Percentiles rank a stretch among this genome's conserved stretches.
Evolutionary conservation across 495 filamentous ascomycete genomes (phyloP).

Genomic region (Astrothelium subdiscretum): DNA sequence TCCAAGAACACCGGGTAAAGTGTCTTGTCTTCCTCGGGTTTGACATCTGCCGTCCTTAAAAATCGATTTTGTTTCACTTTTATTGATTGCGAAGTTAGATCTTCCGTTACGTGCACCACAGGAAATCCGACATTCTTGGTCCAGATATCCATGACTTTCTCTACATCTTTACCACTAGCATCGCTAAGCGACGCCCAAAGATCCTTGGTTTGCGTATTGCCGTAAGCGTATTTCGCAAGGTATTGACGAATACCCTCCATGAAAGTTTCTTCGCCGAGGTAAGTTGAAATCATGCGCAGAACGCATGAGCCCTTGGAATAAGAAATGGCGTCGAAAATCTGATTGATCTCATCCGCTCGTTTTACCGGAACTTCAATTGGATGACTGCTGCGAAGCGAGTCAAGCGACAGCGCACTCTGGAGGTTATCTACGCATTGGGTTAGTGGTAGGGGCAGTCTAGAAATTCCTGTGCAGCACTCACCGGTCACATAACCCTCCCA

Average conservation of each 20-base stretch:
- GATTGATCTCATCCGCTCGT: slow-evolving; percentile 88
- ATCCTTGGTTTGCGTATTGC: slow-evolving; percentile 74
- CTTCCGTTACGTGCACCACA: slow-evolving; percentile 57
- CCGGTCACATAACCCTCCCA: slow-evolving; percentile 82
- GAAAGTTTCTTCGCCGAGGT: slow-evolving; percentile 86
- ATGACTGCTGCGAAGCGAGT: slow-evolving; percentile 88
- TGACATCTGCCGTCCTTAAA: slow-evolving; percentile 63
- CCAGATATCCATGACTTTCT: slow-evolving; percentile 67
- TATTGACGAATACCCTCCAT: slow-evolving; percentile 86
- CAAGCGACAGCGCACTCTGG: slow-evolving; percentile 74
- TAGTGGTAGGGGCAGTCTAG: not conserved
- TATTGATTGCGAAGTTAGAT: slow-evolving; percentile 45
- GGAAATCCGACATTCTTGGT: slow-evolving; percentile 69
- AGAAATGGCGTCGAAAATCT: slow-evolving; percentile 97
- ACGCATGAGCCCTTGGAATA: slow-evolving; percentile 96
- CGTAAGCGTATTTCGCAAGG: slow-evolving; percentile 89
- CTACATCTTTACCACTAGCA: slow-evolving; percentile 82
- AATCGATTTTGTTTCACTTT: slow-evolving; percentile 66
- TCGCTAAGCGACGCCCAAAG: slow-evolving; percentile 83
- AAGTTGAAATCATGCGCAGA: slow-evolving; percentile 93
- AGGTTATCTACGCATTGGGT: slow-evolving; percentile 48
- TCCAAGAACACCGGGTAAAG: slow-evolving; percentile 63
- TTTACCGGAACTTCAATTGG: slow-evolving; percentile 96
- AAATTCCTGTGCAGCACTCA: not conserved
- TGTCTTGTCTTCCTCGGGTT: slow-evolving; percentile 70